Evolutionary conservation across 306 rosid genomes (phyloP).

Genomic region (Lupinus albus): DNA sequence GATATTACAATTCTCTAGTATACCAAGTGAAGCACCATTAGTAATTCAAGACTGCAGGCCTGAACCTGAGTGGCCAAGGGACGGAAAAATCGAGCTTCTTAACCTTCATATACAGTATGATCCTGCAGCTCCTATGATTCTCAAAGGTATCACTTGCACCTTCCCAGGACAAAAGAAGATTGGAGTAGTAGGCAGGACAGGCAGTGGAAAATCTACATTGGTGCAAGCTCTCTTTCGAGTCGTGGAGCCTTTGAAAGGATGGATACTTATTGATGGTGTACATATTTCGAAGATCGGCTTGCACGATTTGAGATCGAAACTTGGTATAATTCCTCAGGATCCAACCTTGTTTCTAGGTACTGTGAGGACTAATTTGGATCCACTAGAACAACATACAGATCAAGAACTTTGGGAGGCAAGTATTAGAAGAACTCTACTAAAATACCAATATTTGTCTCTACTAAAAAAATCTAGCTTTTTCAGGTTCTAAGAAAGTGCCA

Average conservation of each 20-base stretch:
- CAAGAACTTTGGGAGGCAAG: conserved; percentile 81
- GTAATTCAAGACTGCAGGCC: conserved; percentile 61
- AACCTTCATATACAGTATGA: conserved; percentile 67
- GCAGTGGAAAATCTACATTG: conserved; percentile 86
- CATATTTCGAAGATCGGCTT: conserved; percentile 70
- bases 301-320: conserved; percentile 74
- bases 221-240: conserved; percentile 79
- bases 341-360: conserved; percentile 75
- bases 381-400: conserved; percentile 62
- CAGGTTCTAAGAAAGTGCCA: conserved; percentile 82
- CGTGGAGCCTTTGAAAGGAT: conserved; percentile 69
- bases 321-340: conserved; percentile 80
- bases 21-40: conserved; percentile 75
- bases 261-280: conserved; percentile 61
- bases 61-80: conserved; percentile 68
- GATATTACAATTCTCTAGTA: conserved; percentile 68
- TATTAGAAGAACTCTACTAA: not conserved
- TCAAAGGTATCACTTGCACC: conserved; percentile 72
- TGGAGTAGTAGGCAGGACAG: conserved; percentile 83
- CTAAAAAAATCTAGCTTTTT: conserved; percentile 22
- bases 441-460: conserved; percentile 3
- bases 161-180: conserved; percentile 69
- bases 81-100: conserved; percentile 65
- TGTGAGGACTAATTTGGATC: conserved; percentile 71
- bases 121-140: conserved; percentile 69